Evolutionary conservation across 2,329 filamentous ascomycete genomes (phyloP), one percentile per base, ranked within the genome.

Genomic region (Ramularia endophylla): DNA sequence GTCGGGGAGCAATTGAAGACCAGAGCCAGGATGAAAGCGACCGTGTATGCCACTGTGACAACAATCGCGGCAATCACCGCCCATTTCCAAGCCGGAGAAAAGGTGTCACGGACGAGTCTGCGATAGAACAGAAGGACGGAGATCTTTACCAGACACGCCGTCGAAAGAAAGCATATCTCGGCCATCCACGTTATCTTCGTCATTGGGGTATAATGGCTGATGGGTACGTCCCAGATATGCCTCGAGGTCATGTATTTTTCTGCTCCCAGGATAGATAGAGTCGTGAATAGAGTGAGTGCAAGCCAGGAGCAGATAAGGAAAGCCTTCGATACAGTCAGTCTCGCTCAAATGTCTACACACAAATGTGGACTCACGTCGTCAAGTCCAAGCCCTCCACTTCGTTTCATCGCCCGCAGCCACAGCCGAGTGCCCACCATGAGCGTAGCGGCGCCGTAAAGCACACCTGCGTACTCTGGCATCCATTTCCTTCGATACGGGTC

Each of bases 91-190:
- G 42, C 48, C 27, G 48, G 55, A 0, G 61, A 62, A 17, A 65
- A 57, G 1, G 60, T 55, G 33, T 59, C 60, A 5, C 46, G 44
- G 7, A 65, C 61, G 8, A 71, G 58, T 5, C 68, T 62, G 3
- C 63, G 62, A 43, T 71, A 70, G 51, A 71, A 69, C n/a, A 58
- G 48, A 7, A 66, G 50, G 2, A 66, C 57, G 0, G 62, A 65
- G 13, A 65, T 52, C 44, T 66, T 67, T 27, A 58, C 60, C 16
- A 55, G 53, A 34, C 57, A 57, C 9, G 53, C 56, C 31, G 54
- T 58, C 18, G 61, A 12, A n/a, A 64, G 40, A 38, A 64, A 65
- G 2, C 54, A 43, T 15, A 55, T 46, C 48, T 65, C 58, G 19
- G 52, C 60, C 6, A 65, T 46, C 58, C 59, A 65, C 38, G 55